Evolutionary conservation across 2,329 filamentous ascomycete genomes (phyloP), one percentile per base, ranked within the genome.

Genomic region (Penicillium rolfsii): DNA sequence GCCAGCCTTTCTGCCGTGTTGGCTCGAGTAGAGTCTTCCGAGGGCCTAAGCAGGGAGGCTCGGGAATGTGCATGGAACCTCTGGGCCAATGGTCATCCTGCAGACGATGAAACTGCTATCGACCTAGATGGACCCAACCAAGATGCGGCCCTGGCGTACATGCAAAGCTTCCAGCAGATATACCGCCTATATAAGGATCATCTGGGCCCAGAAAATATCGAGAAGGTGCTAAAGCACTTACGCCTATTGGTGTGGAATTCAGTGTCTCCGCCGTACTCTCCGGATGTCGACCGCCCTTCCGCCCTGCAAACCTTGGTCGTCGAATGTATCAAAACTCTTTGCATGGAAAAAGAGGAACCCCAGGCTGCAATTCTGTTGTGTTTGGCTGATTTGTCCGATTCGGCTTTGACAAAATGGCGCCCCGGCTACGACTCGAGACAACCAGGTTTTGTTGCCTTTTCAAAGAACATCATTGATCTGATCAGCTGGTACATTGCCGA

Each of bases 371-470:
- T 79, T 28, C 61, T 79, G 36, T 55, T 65, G 26, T 78, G 73
- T 60, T 83, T 93, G 9, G 86, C 91, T 1, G 85, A 90, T 53
- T 87, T 96, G 61, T 84, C 87, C 8, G 84, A 86, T 2, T 80
- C 96, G 36, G 89, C 78, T 22, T 67, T 80, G 38, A 70, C 71
- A 6, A 74, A 72, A 63, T 77, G 76, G 72, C 79, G 59, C 57
- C 70, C 62, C 24, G 75, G 62, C 58, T 77, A 64, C 58, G 75
- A 74, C 66, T 73, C 69, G 54, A 75, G 79, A 54, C 87, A 87
- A 59, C 90, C 91, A 6, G 96, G 92, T 0, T 98, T 93, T 72
- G 87, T 99, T 58, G 94, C 95, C 36, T 85, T 98, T 71, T 92
- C 93, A 1, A 96, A 95, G 74, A 86, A 86, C 22, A 87, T 89